Conservation (phyloP, 108 stramenopile genomes). For the Pseudonitzschia delicatissima region DNA sequence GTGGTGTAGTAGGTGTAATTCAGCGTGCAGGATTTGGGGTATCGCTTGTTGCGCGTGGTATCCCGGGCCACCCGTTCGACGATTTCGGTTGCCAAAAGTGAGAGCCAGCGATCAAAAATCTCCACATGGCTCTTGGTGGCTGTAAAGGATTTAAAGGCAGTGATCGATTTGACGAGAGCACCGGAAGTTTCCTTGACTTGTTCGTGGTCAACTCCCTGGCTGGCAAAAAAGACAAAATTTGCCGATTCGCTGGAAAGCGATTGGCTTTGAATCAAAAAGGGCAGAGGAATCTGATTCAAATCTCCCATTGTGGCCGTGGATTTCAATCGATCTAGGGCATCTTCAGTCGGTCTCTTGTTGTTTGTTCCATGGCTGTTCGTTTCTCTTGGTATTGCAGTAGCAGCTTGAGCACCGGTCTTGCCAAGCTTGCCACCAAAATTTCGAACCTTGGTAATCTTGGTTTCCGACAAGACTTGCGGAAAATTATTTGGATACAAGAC, state of each 20-base stretch:
- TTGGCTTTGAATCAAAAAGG: constrained; percentile 35
- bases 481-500: constrained; percentile 58
- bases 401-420: constrained; percentile 22
- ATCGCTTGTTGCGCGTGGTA: constrained; percentile 58
- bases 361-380: background rate
- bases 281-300: constrained; percentile 44
- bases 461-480: constrained; percentile 51
- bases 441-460: constrained; percentile 69
- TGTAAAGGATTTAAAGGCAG: constrained; percentile 79
- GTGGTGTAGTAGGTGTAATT: constrained; percentile 49
- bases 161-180: constrained; percentile 76
- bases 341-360: background rate
- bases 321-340: background rate
- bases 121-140: constrained; percentile 26
- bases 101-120: constrained; percentile 65
- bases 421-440: constrained; percentile 87
- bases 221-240: constrained; percentile 63
- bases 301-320: constrained; percentile 29
- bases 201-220: constrained; percentile 68
- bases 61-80: constrained; percentile 69
- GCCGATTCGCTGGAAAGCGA: constrained; percentile 42
- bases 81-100: constrained; percentile 62
- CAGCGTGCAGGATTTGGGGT: constrained; percentile 64
- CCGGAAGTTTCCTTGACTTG: constrained; percentile 59
- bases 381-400: background rate